Base-by-base conservation (phyloP, 2,329 filamentous ascomycete species). In the Fusarium tuaranense region DNA sequence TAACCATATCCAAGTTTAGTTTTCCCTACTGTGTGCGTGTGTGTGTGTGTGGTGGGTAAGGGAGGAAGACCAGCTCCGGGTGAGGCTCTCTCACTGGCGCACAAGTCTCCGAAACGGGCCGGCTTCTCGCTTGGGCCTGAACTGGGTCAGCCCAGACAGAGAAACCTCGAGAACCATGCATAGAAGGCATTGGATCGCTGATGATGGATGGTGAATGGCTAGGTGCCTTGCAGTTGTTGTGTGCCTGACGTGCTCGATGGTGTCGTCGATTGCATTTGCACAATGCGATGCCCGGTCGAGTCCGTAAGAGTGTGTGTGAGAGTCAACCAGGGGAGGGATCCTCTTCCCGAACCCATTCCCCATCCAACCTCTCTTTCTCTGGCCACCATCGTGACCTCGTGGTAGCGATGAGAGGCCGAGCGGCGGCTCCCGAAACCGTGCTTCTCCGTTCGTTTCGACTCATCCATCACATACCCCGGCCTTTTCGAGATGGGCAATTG, bases 71-170 rank as follows among this genome's bases (percentile, higher is more conserved):
- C 62, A 70, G 63, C 63, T 76, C 67, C 66, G 72, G 62, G 27
- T 58, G 68, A 72, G 71, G 73, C 73, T 75, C 73, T 62, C 61
- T 51, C 46, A 22, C 36, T 58, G 67, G 69, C 27, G 36, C 58
- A 58, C 14, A 67, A 66, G 67, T 62, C 46, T 63, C 61, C 72
- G 67, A 78, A 72, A 76, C 76, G 76, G 76, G 70, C 76, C 74
- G 76, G 76, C 57, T 73, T 73, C 27, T 72, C 66, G 69, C 66
- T 65, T 70, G 64, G 64, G 27, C 27, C 57, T 63, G 20, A 48
- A 16, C n/a, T 38, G 62, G 41, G 39, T 30, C 53, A 58, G 38
- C 34, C 61, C n/a, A 44, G 46, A 69, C 69, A 74, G 71, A 74
- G 71, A 73, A 73, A 65, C 51, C 71, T 68, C 71, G 71, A 73